Evolutionary conservation across 192 early-diverging fungal genomes (phyloP).

Genomic region (Dispira simplex): DNA sequence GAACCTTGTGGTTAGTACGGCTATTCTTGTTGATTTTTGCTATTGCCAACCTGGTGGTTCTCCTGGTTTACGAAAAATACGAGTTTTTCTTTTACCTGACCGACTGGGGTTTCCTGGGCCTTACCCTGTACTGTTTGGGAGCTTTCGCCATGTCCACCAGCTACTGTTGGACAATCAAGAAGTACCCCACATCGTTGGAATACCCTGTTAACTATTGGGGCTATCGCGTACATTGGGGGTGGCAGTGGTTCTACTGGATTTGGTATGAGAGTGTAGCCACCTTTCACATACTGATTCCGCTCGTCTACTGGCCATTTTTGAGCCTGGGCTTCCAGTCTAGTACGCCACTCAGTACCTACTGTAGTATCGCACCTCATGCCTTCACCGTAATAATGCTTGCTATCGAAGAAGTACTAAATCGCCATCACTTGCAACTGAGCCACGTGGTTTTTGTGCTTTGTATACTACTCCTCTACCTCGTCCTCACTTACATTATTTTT

Average conservation of each 20-base stretch:
- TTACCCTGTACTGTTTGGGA: neutral
- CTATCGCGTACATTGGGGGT: neutral
- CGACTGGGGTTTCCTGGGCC: conserved; percentile 1
- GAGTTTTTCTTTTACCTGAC: neutral
- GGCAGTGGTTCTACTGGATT: neutral
- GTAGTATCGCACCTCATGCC: neutral
- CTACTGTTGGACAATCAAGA: too few species aligned
- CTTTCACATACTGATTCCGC: neutral
- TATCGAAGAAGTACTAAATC: neutral
- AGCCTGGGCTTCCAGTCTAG: neutral
- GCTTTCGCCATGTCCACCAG: too few species aligned
- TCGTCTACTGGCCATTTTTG: neutral
- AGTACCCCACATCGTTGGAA: neutral
- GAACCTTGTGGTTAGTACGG: neutral
- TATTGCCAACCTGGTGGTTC: neutral
- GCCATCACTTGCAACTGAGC: neutral
- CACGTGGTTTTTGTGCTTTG: neutral
- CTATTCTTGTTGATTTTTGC: neutral
- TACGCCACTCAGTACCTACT: neutral
- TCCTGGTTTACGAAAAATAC: neutral
- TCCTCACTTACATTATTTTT: neutral
- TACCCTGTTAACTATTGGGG: neutral
- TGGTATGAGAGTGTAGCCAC: neutral
- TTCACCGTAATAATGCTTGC: neutral
- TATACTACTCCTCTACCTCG: neutral